Conservation (phyloP, 1,139 yeast genomes). For the Meyerozyma sp. region DNA sequence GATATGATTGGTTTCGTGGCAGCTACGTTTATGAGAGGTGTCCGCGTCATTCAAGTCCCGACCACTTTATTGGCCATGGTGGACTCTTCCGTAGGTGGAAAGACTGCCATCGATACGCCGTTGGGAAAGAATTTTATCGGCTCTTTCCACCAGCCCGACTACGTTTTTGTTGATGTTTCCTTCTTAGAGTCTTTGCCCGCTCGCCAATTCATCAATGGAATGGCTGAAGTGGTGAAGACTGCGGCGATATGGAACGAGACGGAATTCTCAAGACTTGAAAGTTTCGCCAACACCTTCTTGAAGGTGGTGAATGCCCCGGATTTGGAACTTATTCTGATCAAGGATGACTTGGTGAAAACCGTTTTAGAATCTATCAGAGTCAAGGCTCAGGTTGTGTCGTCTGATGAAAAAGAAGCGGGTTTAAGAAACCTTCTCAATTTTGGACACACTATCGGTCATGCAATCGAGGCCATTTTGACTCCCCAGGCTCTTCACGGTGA, state of each 20-base stretch:
- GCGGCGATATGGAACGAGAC: conserved; percentile 96
- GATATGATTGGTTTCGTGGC: conserved; percentile 99
- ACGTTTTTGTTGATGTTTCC: conserved; percentile 81
- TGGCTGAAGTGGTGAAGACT: conserved; percentile 97
- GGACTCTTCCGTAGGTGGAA: conserved; percentile 97
- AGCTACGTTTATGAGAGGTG: conserved; percentile 98
- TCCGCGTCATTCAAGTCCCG: conserved; percentile 89
- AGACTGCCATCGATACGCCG: conserved; percentile 98
- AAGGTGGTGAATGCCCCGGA: conserved; percentile 44
- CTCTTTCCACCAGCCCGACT: conserved; percentile 94
- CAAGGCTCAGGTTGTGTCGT: conserved; percentile 89
- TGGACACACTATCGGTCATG: conserved; percentile 98
- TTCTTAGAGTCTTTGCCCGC: conserved; percentile 87
- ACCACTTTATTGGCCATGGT: conserved; percentile 95
- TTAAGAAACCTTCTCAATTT: conserved; percentile 87
- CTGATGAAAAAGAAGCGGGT: conserved; percentile 95
- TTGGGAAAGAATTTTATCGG: conserved; percentile 94
- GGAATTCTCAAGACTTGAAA: conserved; percentile 82
- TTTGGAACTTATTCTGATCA: conserved; percentile 59
- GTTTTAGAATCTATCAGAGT: conserved; percentile 85
- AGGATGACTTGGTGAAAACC: conserved; percentile 68
- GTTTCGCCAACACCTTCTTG: conserved; percentile 63
- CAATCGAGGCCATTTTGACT: conserved; percentile 92
- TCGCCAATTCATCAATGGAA: conserved; percentile 94
- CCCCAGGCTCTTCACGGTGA: conserved; percentile 98